phyloP scores from a whole-genome alignment of 345 rosid genomes.

The Syzygium aqueum region DNA sequence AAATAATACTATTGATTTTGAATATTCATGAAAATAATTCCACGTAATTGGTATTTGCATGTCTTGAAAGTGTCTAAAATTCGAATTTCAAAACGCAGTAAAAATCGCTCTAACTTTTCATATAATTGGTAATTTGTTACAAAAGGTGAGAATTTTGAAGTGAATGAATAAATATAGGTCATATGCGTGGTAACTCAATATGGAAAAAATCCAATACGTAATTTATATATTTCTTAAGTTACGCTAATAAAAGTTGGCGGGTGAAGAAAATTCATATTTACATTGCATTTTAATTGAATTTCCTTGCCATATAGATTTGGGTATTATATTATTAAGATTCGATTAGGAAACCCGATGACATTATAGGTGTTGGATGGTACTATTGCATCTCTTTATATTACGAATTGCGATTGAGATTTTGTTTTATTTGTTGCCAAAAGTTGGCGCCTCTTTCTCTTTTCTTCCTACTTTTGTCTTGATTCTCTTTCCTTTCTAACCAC shows the following conservation, averaged over 20 bases:
- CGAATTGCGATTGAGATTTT: neutral
- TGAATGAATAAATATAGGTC: too few species aligned
- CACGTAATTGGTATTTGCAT: neutral
- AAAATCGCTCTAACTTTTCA: too few species aligned
- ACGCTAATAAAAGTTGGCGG: neutral
- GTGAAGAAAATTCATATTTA: neutral
- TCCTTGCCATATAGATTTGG: neutral
- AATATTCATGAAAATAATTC: neutral
- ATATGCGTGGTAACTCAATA: too few species aligned
- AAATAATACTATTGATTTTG: neutral
- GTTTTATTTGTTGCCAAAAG: neutral
- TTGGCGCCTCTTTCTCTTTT: neutral
- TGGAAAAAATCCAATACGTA: neutral
- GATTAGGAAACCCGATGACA: neutral
- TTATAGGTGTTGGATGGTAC: neutral
- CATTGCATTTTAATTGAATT: neutral
- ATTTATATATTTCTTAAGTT: neutral
- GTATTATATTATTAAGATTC: neutral
- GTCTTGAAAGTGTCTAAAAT: neutral
- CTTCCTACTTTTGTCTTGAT: neutral
- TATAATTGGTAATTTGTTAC: too few species aligned
- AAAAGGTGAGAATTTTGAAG: too few species aligned
- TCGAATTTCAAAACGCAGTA: too few species aligned
- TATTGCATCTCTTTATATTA: neutral
- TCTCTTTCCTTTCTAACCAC: neutral